phyloP scores from a whole-genome alignment of 768 basidiomycete species.

The Gloeophyllum trabeum region DNA sequence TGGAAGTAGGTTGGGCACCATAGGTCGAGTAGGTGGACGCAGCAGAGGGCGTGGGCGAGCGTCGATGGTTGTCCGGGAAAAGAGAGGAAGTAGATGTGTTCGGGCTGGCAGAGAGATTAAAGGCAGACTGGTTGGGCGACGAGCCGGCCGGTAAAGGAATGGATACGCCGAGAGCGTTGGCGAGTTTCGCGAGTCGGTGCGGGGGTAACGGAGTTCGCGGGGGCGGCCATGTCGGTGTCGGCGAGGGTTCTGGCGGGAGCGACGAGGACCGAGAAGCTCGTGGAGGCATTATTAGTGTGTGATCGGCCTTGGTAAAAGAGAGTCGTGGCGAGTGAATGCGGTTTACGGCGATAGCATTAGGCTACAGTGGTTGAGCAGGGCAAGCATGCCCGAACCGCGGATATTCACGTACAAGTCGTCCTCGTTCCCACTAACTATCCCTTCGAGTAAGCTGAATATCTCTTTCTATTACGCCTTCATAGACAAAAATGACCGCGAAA shows the following conservation, averaged over 20 bases:
- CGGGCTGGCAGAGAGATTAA: conserved; percentile 8
- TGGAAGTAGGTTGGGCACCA: conserved; percentile 32
- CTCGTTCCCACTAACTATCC: no score
- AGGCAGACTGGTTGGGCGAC: conserved; percentile 4
- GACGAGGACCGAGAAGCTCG: not conserved
- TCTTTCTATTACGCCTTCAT: no score
- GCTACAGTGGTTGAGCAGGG: no score
- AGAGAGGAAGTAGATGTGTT: no score
- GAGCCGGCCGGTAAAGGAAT: conserved; percentile 51
- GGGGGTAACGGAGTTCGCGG: conserved; percentile 68
- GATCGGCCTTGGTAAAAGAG: no score
- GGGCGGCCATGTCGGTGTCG: conserved; percentile 36
- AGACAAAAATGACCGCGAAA: no score
- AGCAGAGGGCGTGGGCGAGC: conserved; percentile 24
- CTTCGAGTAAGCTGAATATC: no score
- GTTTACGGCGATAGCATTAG: no score
- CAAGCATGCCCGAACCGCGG: no score
- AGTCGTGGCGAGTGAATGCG: no score
- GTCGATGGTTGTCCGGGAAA: conserved; percentile 37
- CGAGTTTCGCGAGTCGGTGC: conserved; percentile 68
- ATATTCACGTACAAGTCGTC: no score
- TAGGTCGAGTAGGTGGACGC: conserved; percentile 23
- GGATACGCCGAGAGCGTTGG: conserved; percentile 76
- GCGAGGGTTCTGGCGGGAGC: not conserved
- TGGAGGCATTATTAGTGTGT: no score